Evolutionary conservation across 2,329 filamentous ascomycete species (phyloP), one percentile per base, ranked within the genome.

Genomic region (Arthroderma sp.): DNA sequence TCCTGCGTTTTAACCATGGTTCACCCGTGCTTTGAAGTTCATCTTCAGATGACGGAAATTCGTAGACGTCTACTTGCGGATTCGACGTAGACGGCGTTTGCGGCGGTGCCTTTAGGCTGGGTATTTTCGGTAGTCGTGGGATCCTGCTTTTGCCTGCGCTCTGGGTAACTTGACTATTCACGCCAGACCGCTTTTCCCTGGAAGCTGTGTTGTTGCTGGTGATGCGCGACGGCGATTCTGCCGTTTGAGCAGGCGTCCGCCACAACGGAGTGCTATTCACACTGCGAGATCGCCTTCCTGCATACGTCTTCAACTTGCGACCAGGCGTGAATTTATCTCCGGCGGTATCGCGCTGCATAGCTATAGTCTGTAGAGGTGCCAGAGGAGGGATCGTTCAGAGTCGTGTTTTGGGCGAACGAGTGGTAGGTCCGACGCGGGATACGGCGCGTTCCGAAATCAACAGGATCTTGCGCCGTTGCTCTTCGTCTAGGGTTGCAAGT

Each of bases 11-110:
- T 36, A 47, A 28, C 40, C 44, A 38, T 30, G 38, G 46, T 22
- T 43, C 45, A 22, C 31, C 31, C 10, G 32, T 32, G 8, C n/a
- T 36, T n/a, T 36, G 45, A 7, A 39, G 42, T 38, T 59, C 57
- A 6, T 60, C 57, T 27, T 53, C 53, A 9, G 58, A 59, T 5
- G 56, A 57, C 7, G 51, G 51, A 22, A 58, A 39, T 33, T 60
- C 57, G 41, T 52, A 59, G 28, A 59, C 49, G 30, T 45, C 43
- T 38, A 30, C 37, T 11, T 37, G 29, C 15, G 3, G 15, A 9
- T 43, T 22, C 22, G 32, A 30, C 15, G 22, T n/a, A 6, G 30
- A 30, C 28, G 41, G 41, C 8, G 41, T 43, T 36, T 31, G 33
- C 32, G 41, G 22, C 15, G 36, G 8, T 10, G 29, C 34, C 11